Evolutionary conservation across 169 alveolate genomes (phyloP), one percentile per base, ranked within the genome.

Genomic region (Plasmodium malariae): DNA sequence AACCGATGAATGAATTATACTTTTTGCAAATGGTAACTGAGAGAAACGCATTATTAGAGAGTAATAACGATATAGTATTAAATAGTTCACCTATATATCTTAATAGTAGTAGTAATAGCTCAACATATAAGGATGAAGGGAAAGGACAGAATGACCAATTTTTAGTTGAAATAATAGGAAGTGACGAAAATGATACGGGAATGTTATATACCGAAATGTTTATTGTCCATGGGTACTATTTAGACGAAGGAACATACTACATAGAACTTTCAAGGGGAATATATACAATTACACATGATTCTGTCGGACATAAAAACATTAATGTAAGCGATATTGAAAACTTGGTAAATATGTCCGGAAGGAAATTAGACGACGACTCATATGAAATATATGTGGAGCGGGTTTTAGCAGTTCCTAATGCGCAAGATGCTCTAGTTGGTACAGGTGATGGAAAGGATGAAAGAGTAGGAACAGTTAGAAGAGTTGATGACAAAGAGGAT

Each of bases 1-100:
- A 45, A 40, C 70, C 70, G 14, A 14, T 32, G 11, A 51, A 51
- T 24, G 86, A 69, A 37, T 71, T 60, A 1, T 71, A 71, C 36
- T 71, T 28, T n/a, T 43, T 71, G 11, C 69, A 71, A 51, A 0
- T 71, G 21, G 43, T 69, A 12, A 51, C 43, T 17, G 65, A 37
- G 32, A 37, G 49, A 37, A 71, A 48, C 5, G n/a, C n/a, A n/a
- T n/a, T n/a, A n/a, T n/a, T n/a, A n/a, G n/a, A n/a, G n/a, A n/a
- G n/a, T n/a, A n/a, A n/a, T n/a, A 21, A 6, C 5, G 86, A 71
- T n/a, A 32, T 71, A 36, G n/a, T n/a, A n/a, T n/a, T n/a, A n/a
- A 69, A 17, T 32, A 6, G 21, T 24, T 48, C 32, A 11, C 1
- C 28, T 21, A 51, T 45, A 32, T 14, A 19, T 68, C 9, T 9